Evolutionary conservation across 2,329 filamentous ascomycete genomes (phyloP), one percentile per base, ranked within the genome.

Genomic region (Fusarium sp.): DNA sequence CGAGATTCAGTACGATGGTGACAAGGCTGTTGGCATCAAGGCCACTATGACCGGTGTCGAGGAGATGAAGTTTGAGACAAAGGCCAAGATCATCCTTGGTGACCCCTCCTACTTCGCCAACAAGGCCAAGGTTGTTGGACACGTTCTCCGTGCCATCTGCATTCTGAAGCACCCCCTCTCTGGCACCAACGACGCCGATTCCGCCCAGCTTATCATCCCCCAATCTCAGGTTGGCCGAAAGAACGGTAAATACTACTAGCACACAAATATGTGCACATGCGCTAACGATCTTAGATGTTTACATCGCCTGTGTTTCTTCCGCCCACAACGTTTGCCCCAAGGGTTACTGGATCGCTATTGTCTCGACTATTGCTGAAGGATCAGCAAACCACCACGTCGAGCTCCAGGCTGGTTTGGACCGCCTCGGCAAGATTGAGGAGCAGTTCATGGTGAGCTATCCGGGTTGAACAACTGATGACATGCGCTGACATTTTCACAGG

Each of bases 311-410:
- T 79, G 94, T 99, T 62, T 97, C 94, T 2, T 93, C 93, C 39
- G 93, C 94, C 37, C 96, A 99, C 85, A 98, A 97, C 75, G 96
- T 99, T 74, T 98, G 95, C 84, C 96, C 96, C 75, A 97, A 97
- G 87, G 95, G 95, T 65, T 98, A 97, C 88, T 99, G 96, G 85
- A 93, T 99, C 74, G 96, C 96, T 75, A 99, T 98, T 65, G 95
- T 99, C 70, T 97, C 94, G 47, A 99, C 96, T 62, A 97, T 99
- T 77, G 93, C 96, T 68, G 96, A 99, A 85, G 90, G 90, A 44
- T 84, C 90, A 65, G 90, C 92, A 70, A 98, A 99, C 87, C 94
- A 97, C 82, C 96, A 99, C 81, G 85, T 97, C 59, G 96, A 99
- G 84, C 90, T 99, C 43, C 89, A 96, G 81, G 90, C 94, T 30